Conservation (phyloP, 2,329 filamentous ascomycete genomes). For the Colletotrichum sp. region DNA sequence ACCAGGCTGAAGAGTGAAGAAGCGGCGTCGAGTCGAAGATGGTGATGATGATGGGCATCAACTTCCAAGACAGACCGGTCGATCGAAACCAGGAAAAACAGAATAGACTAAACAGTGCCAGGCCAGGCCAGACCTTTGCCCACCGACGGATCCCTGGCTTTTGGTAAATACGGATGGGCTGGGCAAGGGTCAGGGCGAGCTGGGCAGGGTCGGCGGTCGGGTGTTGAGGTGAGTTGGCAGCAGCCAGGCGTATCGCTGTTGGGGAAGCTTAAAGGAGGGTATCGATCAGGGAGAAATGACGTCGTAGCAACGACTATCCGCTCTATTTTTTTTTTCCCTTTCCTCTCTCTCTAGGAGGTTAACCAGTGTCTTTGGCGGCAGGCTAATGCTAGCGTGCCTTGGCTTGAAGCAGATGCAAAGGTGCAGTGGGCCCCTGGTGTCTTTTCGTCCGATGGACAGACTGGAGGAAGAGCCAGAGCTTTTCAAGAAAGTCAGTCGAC, state of each 20-base stretch:
- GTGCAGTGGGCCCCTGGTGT: background rate
- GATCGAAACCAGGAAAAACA: background rate
- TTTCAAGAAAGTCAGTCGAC: background rate
- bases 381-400: background rate
- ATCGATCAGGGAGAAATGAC: conserved; percentile 8
- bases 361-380: background rate
- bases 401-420: background rate
- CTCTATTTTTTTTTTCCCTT: background rate
- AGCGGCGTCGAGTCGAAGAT: background rate
- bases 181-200: background rate
- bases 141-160: background rate
- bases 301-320: conserved; percentile 6
- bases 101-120: background rate
- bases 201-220: background rate
- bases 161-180: conserved; percentile 1
- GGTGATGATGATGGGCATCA: background rate
- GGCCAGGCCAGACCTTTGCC: background rate
- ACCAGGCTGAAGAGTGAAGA: background rate
- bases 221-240: background rate
- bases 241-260: background rate
- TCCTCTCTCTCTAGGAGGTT: background rate
- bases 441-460: background rate
- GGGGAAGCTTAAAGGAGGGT: conserved; percentile 4
- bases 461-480: background rate
- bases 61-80: background rate